phyloP scores from a whole-genome alignment of 2,329 filamentous ascomycete genomes.

The Pyricularia grisea region DNA sequence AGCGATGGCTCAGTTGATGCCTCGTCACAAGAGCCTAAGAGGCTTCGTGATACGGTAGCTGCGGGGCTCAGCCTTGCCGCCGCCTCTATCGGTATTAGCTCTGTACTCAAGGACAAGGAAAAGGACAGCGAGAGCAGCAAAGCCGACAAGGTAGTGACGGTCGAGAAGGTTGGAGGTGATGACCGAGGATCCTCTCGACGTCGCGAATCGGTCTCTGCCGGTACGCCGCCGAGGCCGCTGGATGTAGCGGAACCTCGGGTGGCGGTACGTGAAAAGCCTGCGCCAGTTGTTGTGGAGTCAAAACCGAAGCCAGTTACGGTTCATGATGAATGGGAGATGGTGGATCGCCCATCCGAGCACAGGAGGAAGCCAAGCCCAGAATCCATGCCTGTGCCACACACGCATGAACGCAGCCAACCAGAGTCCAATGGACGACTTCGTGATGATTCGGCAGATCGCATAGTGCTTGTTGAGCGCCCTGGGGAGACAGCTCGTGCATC shows the following conservation, averaged over 20 bases:
- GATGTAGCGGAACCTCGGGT: neutral
- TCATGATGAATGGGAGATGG: constrained; percentile 8
- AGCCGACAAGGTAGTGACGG: constrained; percentile 21
- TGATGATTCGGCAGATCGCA: constrained; percentile 21
- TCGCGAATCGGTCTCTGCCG: constrained; percentile 13
- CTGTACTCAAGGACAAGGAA: constrained; percentile 25
- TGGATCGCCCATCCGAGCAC: constrained; percentile 10
- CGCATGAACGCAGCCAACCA: constrained; percentile 21
- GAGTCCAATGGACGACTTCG: constrained; percentile 28
- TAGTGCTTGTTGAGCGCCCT: constrained; percentile 7
- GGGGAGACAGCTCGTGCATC: neutral
- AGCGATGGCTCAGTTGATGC: constrained; percentile 11
- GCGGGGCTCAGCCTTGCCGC: constrained; percentile 38
- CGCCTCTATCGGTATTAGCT: constrained; percentile 34
- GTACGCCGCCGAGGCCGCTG: neutral
- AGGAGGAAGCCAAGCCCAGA: constrained; percentile 8
- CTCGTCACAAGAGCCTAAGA: constrained; percentile 21
- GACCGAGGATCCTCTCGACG: constrained; percentile 17
- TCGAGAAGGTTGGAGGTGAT: constrained; percentile 3
- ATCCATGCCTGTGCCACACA: constrained; percentile 10
- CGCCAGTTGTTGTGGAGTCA: constrained; percentile 7
- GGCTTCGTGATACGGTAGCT: constrained; percentile 37
- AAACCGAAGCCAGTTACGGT: constrained; percentile 7
- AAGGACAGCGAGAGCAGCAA: constrained; percentile 9
- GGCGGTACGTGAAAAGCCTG: constrained; percentile 6